Evolutionary conservation across 768 basidiomycete genomes (phyloP).

Genomic region (Auriscalpium vulgare): DNA sequence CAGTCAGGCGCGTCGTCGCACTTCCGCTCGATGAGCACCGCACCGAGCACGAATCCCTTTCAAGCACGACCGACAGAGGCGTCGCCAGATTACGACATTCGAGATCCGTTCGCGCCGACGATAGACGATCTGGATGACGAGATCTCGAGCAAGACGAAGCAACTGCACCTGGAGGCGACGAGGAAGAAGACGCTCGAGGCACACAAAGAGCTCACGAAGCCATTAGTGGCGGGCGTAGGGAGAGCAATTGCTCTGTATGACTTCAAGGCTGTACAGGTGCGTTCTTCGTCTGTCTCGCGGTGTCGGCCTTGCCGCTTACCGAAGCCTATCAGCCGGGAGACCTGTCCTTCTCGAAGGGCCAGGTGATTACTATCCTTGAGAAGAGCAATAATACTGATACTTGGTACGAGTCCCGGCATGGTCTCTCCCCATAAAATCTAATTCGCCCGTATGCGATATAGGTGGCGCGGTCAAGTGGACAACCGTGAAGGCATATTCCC

Average conservation of each 20-base stretch:
- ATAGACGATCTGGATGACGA: conserved; percentile 7
- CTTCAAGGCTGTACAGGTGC: conserved; percentile 66
- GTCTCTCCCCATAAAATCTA: background rate
- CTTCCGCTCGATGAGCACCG: background rate
- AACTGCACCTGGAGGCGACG: background rate
- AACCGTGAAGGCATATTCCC: conserved; percentile 65
- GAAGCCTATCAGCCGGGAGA: conserved; percentile 48
- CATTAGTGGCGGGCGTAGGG: conserved; percentile 50
- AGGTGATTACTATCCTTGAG: conserved; percentile 60
- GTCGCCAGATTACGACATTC: background rate
- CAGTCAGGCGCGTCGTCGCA: background rate
- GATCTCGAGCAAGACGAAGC: conserved; percentile 2
- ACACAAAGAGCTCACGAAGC: conserved; percentile 41
- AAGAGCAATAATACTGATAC: conserved; percentile 69
- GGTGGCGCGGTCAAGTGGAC: conserved; percentile 72
- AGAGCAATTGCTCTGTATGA: conserved; percentile 70
- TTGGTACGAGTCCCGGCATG: conserved; percentile 38
- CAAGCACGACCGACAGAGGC: background rate
- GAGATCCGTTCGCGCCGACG: conserved; percentile 3
- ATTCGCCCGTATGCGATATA: conserved; percentile 19
- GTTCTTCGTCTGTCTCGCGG: conserved; percentile 6
- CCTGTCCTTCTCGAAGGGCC: conserved; percentile 67
- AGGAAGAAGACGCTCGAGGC: conserved; percentile 26
- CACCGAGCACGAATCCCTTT: background rate
- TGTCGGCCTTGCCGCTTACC: background rate